Percentiles rank a stretch among this genome's conserved stretches.
phyloP scores from a whole-genome alignment of 306 rosid genomes.

The Vigna mungo region DNA sequence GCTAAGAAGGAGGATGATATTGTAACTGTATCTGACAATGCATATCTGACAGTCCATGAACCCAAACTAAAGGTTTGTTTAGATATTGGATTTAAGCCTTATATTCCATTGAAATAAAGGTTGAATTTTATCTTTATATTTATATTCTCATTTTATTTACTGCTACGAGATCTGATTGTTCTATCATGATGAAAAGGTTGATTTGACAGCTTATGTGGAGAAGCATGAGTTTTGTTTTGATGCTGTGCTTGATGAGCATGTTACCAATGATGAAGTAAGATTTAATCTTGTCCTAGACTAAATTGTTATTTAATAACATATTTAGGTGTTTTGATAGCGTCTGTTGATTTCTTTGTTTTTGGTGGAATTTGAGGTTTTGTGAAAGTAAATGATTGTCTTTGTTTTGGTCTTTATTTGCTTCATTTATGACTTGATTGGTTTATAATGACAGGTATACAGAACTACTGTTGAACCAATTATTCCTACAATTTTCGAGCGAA shows the following conservation, averaged over 20 bases:
- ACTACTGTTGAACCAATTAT: conserved; percentile 94
- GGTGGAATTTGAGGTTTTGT: conserved; percentile 19
- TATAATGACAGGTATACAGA: conserved; percentile 73
- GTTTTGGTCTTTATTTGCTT: conserved; percentile 34
- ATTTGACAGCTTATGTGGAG: conserved; percentile 97
- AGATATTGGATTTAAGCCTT: conserved; percentile 34
- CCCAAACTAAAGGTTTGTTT: conserved; percentile 85
- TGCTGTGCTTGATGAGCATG: conserved; percentile 92
- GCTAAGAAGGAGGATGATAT: conserved; percentile 96
- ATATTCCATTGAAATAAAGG: conserved; percentile 11
- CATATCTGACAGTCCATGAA: conserved; percentile 86
- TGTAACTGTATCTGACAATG: conserved; percentile 75
- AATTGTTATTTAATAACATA: conserved; percentile 7
- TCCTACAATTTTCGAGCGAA: conserved; percentile 91
- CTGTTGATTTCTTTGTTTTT: neutral
- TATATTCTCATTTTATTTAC: conserved; percentile 14
- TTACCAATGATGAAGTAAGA: conserved; percentile 87
- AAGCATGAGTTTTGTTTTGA: conserved; percentile 99
- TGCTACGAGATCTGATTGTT: conserved; percentile 33
- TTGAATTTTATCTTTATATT: conserved; percentile 12
- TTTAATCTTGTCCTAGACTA: conserved; percentile 14
- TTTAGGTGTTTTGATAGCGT: conserved; percentile 19
- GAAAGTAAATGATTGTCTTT: conserved; percentile 31
- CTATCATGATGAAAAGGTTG: conserved; percentile 72
- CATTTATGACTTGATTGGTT: conserved; percentile 39